A percentile compares a stretch with the other conserved stretches of the same genome.
These are phyloP conservation scores for Cutaneotrichosporon cavernicola DNA, from an alignment of 1,284 basidiomycete genomes.

Conservation along the genomic window DNA sequence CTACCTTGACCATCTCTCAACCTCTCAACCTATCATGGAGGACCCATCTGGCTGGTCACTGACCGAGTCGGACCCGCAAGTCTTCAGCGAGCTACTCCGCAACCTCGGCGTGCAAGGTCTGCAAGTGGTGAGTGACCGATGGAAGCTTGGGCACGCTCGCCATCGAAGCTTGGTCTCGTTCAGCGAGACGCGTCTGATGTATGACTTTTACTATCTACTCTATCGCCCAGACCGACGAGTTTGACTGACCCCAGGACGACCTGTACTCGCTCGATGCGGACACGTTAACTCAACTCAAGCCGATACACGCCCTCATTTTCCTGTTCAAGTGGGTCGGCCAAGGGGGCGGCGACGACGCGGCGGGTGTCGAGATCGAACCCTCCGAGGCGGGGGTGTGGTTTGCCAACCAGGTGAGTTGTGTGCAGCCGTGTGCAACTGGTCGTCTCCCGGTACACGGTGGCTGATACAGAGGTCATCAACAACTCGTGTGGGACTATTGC, in stretches of 20 bases:
- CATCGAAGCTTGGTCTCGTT: no score
- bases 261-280: slow-evolving; percentile 79
- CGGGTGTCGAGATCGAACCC: slow-evolving; percentile 58
- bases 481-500: slow-evolving; percentile 91
- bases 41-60: slow-evolving; percentile 53
- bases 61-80: slow-evolving; percentile 55
- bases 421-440: background rate
- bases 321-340: slow-evolving; percentile 84
- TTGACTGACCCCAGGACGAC: slow-evolving; percentile 60
- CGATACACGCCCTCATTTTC: slow-evolving; percentile 83
- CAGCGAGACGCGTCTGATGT: no score
- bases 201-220: no score
- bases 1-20: slow-evolving; percentile 5
- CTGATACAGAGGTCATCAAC: slow-evolving; percentile 65
- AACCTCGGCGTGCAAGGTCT: slow-evolving; percentile 56
- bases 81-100: slow-evolving; percentile 54
- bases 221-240: background rate
- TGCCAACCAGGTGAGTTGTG: slow-evolving; percentile 65
- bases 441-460: background rate
- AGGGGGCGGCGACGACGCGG: slow-evolving; percentile 52
- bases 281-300: slow-evolving; percentile 68
- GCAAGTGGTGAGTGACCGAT: slow-evolving; percentile 50
- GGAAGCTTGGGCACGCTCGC: no score
- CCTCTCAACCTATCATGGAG: slow-evolving; percentile 26
- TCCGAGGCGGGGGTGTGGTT: slow-evolving; percentile 79